Base-by-base conservation (phyloP, 1,284 basidiomycete genomes). In the Ganoderma leucocontextum region DNA sequence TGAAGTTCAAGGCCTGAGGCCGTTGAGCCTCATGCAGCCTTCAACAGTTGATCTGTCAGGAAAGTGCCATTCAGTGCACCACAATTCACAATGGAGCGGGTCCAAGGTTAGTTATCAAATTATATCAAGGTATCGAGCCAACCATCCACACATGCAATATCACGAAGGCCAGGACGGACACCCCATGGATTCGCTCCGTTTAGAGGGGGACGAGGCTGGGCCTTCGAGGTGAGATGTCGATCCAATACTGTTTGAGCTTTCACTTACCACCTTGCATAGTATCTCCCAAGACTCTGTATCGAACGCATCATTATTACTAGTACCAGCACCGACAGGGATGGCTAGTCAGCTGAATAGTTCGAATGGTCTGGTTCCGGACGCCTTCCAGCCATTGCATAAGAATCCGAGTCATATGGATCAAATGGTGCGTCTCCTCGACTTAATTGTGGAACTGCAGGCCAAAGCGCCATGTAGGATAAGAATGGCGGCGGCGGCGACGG, bases 221-320 rank as follows among this genome's bases (percentile, higher is more conserved):
- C 52, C 47, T 59, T 35, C 60, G 65, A 57, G 66, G 66, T 68
- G 47, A 33, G 66, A 55, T 19, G 17, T 10, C 13, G 38, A 17
- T 41, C 10, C 22, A 7, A 17, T 29, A 15, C 4, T 53, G 22
- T 19, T 15, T 57, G 12, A 35, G 6, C 33, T 36, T 35, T 15
- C 17, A 33, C 15, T 8, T 12, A 57, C 7, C 33, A 2, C 10
- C 49, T 29, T 9, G 25, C 17, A n/a, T n/a, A n/a, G n/a, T 19
- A n/a, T 36, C 44, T 47, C 15, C 2, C 2, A 57, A 33, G 53
- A 33, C 33, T 12, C 17, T 19, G 12, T 33, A 2, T 29, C 29
- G 33, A 57, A 15, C 17, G 15, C 53, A 6, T 36, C 53, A 19
- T 17, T 13, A 52, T 13, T n/a, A n/a, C n/a, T n/a, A n/a, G n/a